phyloP scores from a whole-genome alignment of 2,329 filamentous ascomycete genomes.

The Karstenula rhodostoma region DNA sequence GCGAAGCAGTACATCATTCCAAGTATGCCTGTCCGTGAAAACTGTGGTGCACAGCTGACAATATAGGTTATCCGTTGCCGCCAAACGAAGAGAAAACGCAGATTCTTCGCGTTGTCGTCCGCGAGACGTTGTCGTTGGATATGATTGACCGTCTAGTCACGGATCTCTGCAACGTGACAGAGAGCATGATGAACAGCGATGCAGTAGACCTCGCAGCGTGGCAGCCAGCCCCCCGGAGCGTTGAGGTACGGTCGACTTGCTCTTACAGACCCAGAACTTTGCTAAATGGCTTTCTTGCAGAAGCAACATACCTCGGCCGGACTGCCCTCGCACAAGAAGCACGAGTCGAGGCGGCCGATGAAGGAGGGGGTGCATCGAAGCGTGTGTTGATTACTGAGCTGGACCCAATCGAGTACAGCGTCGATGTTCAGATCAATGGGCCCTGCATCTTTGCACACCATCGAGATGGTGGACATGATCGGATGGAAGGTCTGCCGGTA shows the following conservation, averaged over 20 bases:
- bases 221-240: conserved; percentile 50
- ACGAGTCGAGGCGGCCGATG: conserved; percentile 57
- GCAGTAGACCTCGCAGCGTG: conserved; percentile 61
- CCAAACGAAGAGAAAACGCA: conserved; percentile 68
- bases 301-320: conserved; percentile 52
- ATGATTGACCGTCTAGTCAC: conserved; percentile 69
- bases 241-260: conserved; percentile 41
- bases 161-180: conserved; percentile 68
- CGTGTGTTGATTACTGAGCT: conserved; percentile 52
- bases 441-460: neutral
- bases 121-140: conserved; percentile 74
- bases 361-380: conserved; percentile 57
- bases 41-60: conserved; percentile 21
- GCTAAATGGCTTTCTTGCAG: conserved; percentile 13
- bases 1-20: conserved; percentile 76
- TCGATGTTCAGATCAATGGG: neutral
- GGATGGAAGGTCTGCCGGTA: neutral
- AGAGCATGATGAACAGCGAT: conserved; percentile 65
- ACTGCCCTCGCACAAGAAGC: conserved; percentile 50
- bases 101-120: conserved; percentile 72
- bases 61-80: conserved; percentile 68
- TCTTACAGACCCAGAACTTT: neutral
- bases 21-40: conserved; percentile 52
- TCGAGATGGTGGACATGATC: neutral
- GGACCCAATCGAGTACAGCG: neutral